Base-by-base conservation (phyloP, 2,329 filamentous ascomycete genomes). In the Botryotinia convoluta region DNA sequence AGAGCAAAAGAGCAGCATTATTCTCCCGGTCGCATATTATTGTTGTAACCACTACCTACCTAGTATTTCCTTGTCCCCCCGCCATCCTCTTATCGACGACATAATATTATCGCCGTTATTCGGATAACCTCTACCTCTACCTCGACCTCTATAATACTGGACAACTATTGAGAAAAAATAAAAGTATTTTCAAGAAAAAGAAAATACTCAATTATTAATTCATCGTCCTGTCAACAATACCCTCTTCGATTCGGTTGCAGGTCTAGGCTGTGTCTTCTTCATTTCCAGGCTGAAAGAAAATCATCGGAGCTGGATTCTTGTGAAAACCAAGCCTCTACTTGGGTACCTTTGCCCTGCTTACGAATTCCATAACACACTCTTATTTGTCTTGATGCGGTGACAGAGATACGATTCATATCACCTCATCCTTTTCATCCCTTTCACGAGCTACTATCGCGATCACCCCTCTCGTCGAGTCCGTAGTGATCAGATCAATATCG, bases 41-140 rank as follows among this genome's bases (percentile, higher is more conserved):
- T 39, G 26, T 18, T 37, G 39, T 72, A 69, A 69, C 63, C 32
- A 74, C 69, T 72, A 65, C 51, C 51, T 29, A 57, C 51, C n/a
- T 29, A 57, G n/a, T 29, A 57, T 63, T 72, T 44, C 62, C 69
- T 45, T 71, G n/a, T 37, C 67, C 51, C 59, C 77, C 77, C 71
- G 74, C 76, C 77, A 68, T 76, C 75, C n/a, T 75, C 77, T 76
- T 77, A 78, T 78, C 76, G 71, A 75, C 54, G 39, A 71, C 71
- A 64, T 64, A 71, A 54, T 74, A 73, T 72, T 74, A 75, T 75
- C 69, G 63, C 72, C 22, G 60, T 63, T 26, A 42, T 18, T 37
- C 59, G 37, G 69, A 71, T 74, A 71, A 73, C 72, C 51, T 51
- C 44, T n/a, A 70, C 72, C 51, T 18, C 42, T 5, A 54, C 26